Evolutionary conservation across 192 early-diverging fungal genomes (phyloP).

Genomic region (Entrophospora sp.): DNA sequence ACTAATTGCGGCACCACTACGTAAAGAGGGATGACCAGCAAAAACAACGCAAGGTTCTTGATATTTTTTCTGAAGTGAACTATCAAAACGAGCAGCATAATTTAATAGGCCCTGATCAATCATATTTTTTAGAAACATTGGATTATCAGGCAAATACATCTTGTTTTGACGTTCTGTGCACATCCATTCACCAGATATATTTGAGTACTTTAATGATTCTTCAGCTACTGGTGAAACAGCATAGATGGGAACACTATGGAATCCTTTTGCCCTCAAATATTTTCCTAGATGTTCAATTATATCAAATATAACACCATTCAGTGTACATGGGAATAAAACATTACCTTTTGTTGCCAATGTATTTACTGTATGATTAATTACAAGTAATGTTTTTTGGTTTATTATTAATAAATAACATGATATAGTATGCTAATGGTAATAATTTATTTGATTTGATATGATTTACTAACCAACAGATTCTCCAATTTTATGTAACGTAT

Average conservation of each 20-base stretch:
- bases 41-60: conserved; percentile 59
- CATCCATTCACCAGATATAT: conserved; percentile 83
- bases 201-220: conserved; percentile 66
- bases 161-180: conserved; percentile 51
- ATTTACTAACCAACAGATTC: conserved; percentile 26
- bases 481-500: conserved; percentile 29
- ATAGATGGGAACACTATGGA: conserved; percentile 52
- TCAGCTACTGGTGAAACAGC: conserved; percentile 70
- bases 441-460: not conserved
- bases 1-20: conserved; percentile 34
- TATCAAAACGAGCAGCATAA: conserved; percentile 24
- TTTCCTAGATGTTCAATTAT: conserved; percentile 54
- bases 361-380: conserved; percentile 10
- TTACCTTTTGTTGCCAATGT: conserved; percentile 45
- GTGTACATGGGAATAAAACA: conserved; percentile 58
- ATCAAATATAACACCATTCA: conserved; percentile 69
- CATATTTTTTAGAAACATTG: conserved; percentile 41
- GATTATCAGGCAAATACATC: conserved; percentile 56
- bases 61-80: conserved; percentile 18
- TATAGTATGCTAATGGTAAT: not conserved
- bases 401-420: not conserved
- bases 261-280: conserved; percentile 44
- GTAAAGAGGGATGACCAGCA: conserved; percentile 38
- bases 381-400: not conserved
- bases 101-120: conserved; percentile 30